These are phyloP conservation scores for Dipteronia sinensis DNA, from an alignment of 345 rosid genomes.

Conservation along the genomic window DNA sequence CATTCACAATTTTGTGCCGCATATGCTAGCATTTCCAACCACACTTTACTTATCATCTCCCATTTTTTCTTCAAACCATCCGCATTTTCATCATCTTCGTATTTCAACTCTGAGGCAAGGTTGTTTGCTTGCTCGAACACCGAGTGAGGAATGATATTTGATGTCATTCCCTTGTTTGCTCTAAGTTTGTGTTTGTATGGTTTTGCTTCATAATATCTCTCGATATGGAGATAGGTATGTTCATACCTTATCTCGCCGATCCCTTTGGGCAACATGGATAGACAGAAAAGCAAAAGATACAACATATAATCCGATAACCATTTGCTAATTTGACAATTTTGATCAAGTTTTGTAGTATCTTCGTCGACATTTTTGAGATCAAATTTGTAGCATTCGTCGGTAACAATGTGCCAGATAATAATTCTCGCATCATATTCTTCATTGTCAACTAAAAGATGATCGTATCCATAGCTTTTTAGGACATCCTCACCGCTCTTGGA, in stretches of 20 bases:
- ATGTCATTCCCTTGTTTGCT: not conserved
- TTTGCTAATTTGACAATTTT: not conserved
- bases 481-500: no score
- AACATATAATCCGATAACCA: not conserved
- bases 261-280: not conserved
- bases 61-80: not conserved
- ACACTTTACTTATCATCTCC: not conserved
- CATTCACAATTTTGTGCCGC: not conserved
- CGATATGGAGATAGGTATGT: not conserved
- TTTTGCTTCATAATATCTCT: not conserved
- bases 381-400: not conserved
- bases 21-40: not conserved
- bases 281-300: not conserved
- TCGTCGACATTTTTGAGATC: not conserved
- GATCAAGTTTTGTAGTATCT: not conserved
- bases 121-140: not conserved
- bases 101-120: not conserved
- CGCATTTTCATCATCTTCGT: not conserved
- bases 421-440: conserved; percentile 20
- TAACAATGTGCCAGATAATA: conserved; percentile 30
- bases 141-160: not conserved
- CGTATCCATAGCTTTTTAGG: not conserved
- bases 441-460: no score
- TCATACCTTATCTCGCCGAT: not conserved
- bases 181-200: not conserved